Evolutionary conservation across 192 early-diverging fungal species (phyloP).

Genomic region (Coemansia sp.): DNA sequence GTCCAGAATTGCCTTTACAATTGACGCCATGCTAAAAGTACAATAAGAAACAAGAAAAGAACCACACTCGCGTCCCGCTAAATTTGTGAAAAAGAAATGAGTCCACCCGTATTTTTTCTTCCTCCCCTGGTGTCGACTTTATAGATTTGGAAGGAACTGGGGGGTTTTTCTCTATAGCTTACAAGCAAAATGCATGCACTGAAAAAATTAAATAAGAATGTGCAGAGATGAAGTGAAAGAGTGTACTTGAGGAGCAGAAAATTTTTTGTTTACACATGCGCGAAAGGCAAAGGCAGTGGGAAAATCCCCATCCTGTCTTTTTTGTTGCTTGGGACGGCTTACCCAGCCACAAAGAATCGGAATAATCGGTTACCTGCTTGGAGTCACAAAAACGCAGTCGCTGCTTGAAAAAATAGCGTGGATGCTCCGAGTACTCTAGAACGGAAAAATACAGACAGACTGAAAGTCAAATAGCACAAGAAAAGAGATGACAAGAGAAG

Average conservation of each 20-base stretch:
- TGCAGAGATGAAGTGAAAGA: constrained; percentile 6
- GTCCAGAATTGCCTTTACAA: constrained; percentile 48
- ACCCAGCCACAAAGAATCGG: no score
- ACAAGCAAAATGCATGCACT: constrained; percentile 5
- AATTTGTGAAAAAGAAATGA: no score
- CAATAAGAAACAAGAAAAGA: background rate
- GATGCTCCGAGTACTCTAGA: no score
- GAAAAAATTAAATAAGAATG: background rate
- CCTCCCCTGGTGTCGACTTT: no score
- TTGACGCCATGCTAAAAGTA: constrained; percentile 43
- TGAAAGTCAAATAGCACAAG: background rate
- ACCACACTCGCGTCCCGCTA: background rate
- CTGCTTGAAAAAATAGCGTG: no score
- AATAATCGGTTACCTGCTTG: no score
- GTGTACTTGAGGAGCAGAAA: no score
- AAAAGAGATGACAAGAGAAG: background rate
- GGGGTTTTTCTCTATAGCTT: background rate
- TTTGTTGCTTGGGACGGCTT: no score
- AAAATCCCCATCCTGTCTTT: constrained; percentile 4
- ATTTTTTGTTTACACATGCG: constrained; percentile 6
- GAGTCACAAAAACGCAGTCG: no score
- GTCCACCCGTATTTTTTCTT: no score
- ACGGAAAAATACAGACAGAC: constrained; percentile 2
- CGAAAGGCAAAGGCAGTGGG: constrained; percentile 6
- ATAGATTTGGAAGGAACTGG: background rate